Evolutionary conservation across 2,329 filamentous ascomycete genomes (phyloP), one percentile per base, ranked within the genome.

Genomic region (Akanthomyces muscarius): DNA sequence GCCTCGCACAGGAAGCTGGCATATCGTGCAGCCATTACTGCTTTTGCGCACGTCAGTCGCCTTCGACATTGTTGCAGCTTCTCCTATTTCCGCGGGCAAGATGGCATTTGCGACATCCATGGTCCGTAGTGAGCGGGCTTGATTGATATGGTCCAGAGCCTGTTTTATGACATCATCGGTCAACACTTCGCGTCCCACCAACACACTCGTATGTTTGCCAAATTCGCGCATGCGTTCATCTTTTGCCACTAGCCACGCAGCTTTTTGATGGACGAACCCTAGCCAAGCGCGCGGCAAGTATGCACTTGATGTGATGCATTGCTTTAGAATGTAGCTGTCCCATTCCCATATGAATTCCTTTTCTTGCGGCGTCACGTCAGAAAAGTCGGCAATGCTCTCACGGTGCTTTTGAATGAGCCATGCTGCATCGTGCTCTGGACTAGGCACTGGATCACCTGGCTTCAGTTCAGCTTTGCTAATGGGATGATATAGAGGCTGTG

Each of bases 371-470:
- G 80, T 80, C 30, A 86, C 78, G 66, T 86, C 84, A 10, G 79
- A 81, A 68, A 84, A 86, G 65, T 86, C 84, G 33, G 78, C 76
- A 61, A 86, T 80, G 60, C 80, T 81, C 63, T 86, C 82, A 8
- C 81, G 78, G 64, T 86, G 84, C 71, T 86, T 86, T 65, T 85
- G 83, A 36, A 84, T 76, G 8, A 86, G 75, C 84, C 84, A 86
- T 25, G 75, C 73, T 63, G 80, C 79, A 68, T 85, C 81, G 4
- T 80, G 73, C 3, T 72, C 71, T 4, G 74, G 71, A 23, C 75
- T 75, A 2, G 80, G 79, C 28, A 86, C 73, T 28, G 78, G 73
- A 2, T 80, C 76, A 3, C 82, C 83, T 1, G 83, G 76, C 38
- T 77, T 75, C 25, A 87, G 75, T 8, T 73, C 74, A 10, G 79